Evolutionary conservation across 1,284 basidiomycete genomes (phyloP).

Genomic region (Heterobasidion occidentale): DNA sequence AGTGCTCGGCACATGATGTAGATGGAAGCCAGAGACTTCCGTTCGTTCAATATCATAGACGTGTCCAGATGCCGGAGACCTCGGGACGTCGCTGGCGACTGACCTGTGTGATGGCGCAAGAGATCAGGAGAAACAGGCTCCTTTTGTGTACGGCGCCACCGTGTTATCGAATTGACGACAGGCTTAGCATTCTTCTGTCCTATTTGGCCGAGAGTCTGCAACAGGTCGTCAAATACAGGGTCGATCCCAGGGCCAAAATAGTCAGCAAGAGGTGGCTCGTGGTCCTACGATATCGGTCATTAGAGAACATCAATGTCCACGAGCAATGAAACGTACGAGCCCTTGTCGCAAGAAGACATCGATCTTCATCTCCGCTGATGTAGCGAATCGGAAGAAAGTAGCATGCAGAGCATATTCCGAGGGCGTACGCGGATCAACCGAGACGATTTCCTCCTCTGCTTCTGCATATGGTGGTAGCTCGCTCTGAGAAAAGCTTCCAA

Average conservation of each 20-base stretch:
- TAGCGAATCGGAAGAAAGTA: constrained; percentile 79
- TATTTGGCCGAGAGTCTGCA: constrained; percentile 80
- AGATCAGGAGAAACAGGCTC: constrained; percentile 55
- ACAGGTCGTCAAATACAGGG: constrained; percentile 70
- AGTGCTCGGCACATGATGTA: constrained; percentile 87
- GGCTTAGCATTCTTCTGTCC: constrained; percentile 79
- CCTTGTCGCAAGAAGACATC: constrained; percentile 62
- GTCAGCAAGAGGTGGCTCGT: constrained; percentile 57
- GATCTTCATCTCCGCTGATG: constrained; percentile 72
- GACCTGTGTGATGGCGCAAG: constrained; percentile 39
- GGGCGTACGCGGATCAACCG: constrained; percentile 69
- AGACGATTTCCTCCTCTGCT: constrained; percentile 49
- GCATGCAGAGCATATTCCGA: constrained; percentile 84
- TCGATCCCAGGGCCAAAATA: constrained; percentile 70
- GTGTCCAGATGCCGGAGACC: constrained; percentile 42
- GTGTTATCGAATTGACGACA: constrained; percentile 82
- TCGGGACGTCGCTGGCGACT: constrained; percentile 23
- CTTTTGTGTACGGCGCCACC: constrained; percentile 78
- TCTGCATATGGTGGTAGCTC: constrained; percentile 48
- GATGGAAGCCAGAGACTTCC: constrained; percentile 76
- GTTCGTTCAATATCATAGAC: constrained; percentile 56
- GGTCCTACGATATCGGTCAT: constrained; percentile 38
- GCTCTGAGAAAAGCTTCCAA: constrained; percentile 29
- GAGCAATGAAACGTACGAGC: constrained; percentile 39
- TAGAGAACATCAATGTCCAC: background rate